These are phyloP conservation scores for Phylloporus arenicola DNA, from an alignment of 768 basidiomycete species.

Conservation along the genomic window DNA sequence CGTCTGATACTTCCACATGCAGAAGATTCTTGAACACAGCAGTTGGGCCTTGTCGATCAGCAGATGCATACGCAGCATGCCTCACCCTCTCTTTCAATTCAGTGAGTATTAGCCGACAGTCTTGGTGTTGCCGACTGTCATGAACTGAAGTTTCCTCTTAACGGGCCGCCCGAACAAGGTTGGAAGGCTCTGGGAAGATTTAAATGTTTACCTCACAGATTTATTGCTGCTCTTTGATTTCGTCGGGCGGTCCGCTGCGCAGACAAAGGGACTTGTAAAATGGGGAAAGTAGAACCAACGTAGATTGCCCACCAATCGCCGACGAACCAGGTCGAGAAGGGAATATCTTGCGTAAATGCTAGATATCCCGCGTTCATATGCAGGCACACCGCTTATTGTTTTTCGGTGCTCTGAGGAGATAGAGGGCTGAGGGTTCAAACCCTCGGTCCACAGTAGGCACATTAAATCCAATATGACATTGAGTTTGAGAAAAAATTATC, in stretches of 20 bases:
- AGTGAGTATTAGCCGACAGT: no score
- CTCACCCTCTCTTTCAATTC: background rate
- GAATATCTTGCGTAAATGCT: constrained; percentile 9
- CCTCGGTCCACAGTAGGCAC: constrained; percentile 14
- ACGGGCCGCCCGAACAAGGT: background rate
- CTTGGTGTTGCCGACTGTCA: no score
- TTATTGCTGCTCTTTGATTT: background rate
- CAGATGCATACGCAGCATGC: background rate
- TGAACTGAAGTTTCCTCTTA: no score
- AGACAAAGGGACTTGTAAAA: constrained; percentile 8
- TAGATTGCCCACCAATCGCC: constrained; percentile 8
- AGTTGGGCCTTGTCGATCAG: background rate
- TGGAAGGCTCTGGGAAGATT: background rate
- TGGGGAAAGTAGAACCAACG: constrained; percentile 5
- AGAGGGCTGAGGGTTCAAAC: constrained; percentile 7
- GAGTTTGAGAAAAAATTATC: no score
- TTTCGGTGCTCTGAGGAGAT: constrained; percentile 21
- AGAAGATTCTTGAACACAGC: background rate
- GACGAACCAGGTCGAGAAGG: constrained; percentile 2
- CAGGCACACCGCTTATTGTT: constrained; percentile 42
- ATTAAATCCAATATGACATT: constrained; percentile 2
- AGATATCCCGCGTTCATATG: constrained; percentile 29
- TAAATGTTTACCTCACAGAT: background rate
- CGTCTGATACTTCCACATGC: background rate
- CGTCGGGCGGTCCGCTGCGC: background rate